These are phyloP conservation scores for Samsoniella hepiali DNA, from an alignment of 2,329 filamentous ascomycete species.

Conservation along the genomic window DNA sequence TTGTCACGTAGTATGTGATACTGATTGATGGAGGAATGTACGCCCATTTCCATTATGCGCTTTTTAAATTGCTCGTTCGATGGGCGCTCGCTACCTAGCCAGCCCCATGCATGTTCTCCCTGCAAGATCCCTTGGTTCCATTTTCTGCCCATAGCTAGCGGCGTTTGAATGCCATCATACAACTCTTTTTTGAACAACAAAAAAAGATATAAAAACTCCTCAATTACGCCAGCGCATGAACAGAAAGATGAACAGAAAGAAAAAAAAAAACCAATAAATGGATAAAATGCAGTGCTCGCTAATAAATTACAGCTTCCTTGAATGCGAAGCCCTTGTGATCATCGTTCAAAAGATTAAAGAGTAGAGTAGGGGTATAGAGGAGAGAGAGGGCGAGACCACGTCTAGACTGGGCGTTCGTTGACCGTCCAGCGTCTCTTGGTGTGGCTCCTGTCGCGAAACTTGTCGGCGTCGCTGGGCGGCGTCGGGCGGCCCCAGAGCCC, in stretches of 20 bases:
- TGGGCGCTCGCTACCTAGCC: background rate
- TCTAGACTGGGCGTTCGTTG: conserved; percentile 38
- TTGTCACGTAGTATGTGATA: no score
- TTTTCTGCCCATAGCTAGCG: no score
- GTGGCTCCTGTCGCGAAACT: conserved; percentile 42
- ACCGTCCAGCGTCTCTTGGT: conserved; percentile 56
- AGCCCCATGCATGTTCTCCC: background rate
- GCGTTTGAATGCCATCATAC: no score
- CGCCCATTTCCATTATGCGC: background rate
- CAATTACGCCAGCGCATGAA: background rate
- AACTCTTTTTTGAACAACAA: no score
- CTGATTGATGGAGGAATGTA: background rate
- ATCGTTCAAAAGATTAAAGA: background rate
- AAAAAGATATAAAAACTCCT: background rate
- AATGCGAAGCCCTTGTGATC: background rate
- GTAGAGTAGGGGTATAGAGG: background rate
- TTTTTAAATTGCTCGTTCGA: background rate
- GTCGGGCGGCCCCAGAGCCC: conserved; percentile 46
- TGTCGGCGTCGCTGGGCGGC: conserved; percentile 45
- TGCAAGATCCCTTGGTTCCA: no score
- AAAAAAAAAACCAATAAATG: background rate
- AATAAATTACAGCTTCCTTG: background rate
- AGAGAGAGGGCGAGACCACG: background rate
- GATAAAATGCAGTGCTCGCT: background rate
- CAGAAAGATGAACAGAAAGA: background rate